A percentile compares a stretch with the other conserved stretches of the same genome.
phyloP scores from a whole-genome alignment of 73 alveolate genomes.

The Symbiodinium pilosum region DNA sequence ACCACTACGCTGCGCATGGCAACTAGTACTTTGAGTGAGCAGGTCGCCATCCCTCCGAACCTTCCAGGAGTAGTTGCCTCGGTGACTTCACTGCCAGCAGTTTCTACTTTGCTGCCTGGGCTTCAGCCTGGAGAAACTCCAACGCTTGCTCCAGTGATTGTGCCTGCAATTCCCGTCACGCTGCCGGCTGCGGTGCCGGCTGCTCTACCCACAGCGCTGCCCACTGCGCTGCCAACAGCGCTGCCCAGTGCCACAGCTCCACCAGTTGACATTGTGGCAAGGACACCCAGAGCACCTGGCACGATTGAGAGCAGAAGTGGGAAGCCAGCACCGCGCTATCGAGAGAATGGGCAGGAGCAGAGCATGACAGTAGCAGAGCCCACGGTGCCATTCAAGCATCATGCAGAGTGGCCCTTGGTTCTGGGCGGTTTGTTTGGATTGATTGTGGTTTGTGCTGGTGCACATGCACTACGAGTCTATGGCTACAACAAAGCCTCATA shows the following conservation, averaged over 20 bases:
- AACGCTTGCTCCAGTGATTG: no score
- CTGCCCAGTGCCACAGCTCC: neutral
- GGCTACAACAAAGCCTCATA: neutral
- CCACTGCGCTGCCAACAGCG: neutral
- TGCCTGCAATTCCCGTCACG: neutral
- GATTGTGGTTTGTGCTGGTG: constrained; percentile 37
- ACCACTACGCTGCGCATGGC: no score
- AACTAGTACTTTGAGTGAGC: neutral
- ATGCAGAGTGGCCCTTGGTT: neutral
- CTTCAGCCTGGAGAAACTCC: no score
- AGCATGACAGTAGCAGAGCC: neutral
- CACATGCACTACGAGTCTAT: constrained; percentile 39
- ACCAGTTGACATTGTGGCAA: neutral
- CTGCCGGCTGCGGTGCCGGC: neutral
- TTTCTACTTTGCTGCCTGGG: no score
- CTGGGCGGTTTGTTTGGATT: constrained; percentile 25
- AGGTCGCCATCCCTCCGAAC: neutral
- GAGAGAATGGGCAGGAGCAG: neutral
- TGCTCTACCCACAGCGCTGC: neutral
- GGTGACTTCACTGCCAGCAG: neutral
- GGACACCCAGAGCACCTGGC: neutral
- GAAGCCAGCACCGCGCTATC: neutral
- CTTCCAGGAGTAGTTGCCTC: neutral
- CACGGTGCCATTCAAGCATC: neutral
- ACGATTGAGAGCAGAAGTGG: neutral